Percentiles rank a stretch among this genome's conserved stretches.
Conservation (phyloP, 805 yeast species). For the Schizosaccharomyces octosporus region DNA sequence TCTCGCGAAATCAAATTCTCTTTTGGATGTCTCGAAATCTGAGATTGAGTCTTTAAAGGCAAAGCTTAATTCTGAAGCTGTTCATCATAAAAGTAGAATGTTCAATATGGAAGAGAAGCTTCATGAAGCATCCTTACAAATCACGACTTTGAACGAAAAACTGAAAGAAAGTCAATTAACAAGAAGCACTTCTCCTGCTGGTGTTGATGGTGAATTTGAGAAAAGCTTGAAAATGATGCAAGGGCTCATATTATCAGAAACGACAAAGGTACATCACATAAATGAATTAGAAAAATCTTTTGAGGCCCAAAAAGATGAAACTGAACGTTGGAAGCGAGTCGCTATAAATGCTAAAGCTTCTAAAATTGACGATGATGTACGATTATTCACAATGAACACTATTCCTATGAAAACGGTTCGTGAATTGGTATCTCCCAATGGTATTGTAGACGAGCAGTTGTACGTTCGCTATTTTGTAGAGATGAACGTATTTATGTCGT, state of each 20-base stretch:
- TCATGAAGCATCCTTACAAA: not conserved
- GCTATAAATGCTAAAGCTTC: not conserved
- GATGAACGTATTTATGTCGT: not conserved
- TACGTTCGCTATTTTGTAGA: not conserved
- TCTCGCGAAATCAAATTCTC: not conserved
- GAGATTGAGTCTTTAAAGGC: not conserved
- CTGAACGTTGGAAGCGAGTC: not conserved
- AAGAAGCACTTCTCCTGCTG: not conserved
- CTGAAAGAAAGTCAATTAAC: not conserved
- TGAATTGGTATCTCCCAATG: not conserved
- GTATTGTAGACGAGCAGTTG: not conserved
- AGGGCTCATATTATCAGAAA: not conserved
- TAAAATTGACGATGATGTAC: not conserved
- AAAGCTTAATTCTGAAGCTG: not conserved
- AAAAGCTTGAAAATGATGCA: not conserved
- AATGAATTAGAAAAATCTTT: not conserved
- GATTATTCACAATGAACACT: not conserved
- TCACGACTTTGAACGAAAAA: not conserved
- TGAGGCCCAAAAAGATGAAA: not conserved
- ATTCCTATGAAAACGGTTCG: not conserved
- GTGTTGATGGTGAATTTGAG: not conserved
- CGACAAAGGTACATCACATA: not conserved
- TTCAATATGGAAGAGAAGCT: not conserved
- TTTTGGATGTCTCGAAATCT: not conserved
- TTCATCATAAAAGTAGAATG: not conserved